Evolutionary conservation across 106 monocot genomes (phyloP), one percentile per base, ranked within the genome.

Genomic region (Dioscorea zingiberensis): DNA sequence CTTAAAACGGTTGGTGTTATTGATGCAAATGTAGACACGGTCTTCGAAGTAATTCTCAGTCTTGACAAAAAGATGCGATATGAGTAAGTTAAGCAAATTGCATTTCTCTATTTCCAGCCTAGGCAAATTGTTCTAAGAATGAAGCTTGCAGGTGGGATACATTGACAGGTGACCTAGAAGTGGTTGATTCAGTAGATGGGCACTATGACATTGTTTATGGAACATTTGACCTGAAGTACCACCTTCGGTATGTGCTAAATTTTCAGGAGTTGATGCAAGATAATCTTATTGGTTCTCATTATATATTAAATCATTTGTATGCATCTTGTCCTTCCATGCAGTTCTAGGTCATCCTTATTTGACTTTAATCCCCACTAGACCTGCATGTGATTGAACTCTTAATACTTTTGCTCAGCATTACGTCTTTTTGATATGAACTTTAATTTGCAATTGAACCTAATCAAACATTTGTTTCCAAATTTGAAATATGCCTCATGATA

Each of bases 121-220:
- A 2, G 56, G 47, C 48, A 13, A 19, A 32, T 68, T 38, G 66
- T 55, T 74, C 24, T 55, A 65, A 62, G 54, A 73, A 66, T 54
- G 27, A n/a, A 69, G 54, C 65, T 71, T 86, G 73, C 74, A 97
- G 95, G 79, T 97, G 95, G 95, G 95, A 97, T 81, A 67, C 77
- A 48, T 71, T 97, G 60, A 92, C 91, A 59, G 76, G 75, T 71
- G 81, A 97, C 49, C 74, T 97, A 54, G 88, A 92, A 73, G 62
- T 83, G 54, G 58, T 88, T 68, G 81, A 92, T 11, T 69, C 78
- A 73, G 76, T 75, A 63, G 76, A 92, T 88, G 95, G 95, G 23
- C 88, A 97, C 56, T 79, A 44, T 73, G 95, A 97, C 73, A 75
- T 92, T 83, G 95, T 97, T 58, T 88, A 92, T 74, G 95, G 91